A percentile compares a stretch with the other conserved stretches of the same genome.
Conservation (phyloP, 2,329 filamentous ascomycete species). For the Penicillium janthinellum region DNA sequence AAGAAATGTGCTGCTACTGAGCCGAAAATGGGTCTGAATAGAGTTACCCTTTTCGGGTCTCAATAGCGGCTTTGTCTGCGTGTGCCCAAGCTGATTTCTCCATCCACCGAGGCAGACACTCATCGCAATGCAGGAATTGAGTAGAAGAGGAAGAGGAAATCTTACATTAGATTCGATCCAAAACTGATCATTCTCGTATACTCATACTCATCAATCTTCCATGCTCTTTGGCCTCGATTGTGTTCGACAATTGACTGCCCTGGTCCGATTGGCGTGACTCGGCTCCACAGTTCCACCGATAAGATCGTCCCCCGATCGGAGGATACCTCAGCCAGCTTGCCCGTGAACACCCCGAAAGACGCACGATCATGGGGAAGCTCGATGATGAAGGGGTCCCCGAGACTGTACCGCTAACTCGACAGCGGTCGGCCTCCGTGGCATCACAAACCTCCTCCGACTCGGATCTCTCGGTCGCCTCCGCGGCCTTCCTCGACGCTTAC, state of each 20-base stretch:
- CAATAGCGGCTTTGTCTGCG: conserved; percentile 4
- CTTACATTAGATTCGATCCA: background rate
- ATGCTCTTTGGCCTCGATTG: background rate
- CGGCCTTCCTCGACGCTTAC: conserved; percentile 31
- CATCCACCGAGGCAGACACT: background rate
- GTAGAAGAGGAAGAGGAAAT: no score
- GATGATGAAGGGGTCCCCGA: conserved; percentile 29
- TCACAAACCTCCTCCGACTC: conserved; percentile 39
- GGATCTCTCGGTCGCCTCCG: conserved; percentile 36
- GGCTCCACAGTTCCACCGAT: conserved; percentile 17
- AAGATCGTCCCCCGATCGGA: conserved; percentile 12
- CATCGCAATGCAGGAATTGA: no score
- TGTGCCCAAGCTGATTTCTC: background rate
- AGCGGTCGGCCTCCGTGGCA: conserved; percentile 27
- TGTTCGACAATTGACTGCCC: background rate
- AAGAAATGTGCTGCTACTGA: background rate
- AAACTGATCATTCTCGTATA: background rate
- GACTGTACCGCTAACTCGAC: conserved; percentile 31
- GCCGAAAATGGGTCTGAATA: background rate
- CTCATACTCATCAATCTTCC: background rate
- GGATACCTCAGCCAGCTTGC: conserved; percentile 11
- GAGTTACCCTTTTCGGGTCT: background rate
- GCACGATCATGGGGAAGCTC: conserved; percentile 30
- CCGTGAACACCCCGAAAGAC: conserved; percentile 1
- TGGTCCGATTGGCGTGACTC: background rate